A percentile compares a stretch with the other conserved stretches of the same genome.
These are phyloP conservation scores for Skeletonema tropicum DNA, from an alignment of 108 stramenopile species.

Conservation along the genomic window DNA sequence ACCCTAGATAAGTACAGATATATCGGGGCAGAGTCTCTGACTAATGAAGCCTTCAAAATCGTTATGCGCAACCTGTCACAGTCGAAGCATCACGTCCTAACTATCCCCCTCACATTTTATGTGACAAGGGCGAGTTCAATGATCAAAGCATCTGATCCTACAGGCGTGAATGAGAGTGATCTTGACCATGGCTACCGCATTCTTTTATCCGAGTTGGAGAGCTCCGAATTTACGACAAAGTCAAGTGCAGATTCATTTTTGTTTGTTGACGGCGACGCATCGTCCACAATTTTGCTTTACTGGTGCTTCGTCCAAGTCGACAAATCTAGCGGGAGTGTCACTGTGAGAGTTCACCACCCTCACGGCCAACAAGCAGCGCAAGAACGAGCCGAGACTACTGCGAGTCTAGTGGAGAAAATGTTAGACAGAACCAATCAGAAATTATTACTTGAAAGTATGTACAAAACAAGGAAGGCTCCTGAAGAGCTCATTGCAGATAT, in stretches of 20 bases:
- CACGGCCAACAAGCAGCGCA: slow-evolving; percentile 53
- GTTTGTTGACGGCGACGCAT: slow-evolving; percentile 17
- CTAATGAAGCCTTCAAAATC: slow-evolving; percentile 47
- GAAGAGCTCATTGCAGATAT: slow-evolving; percentile 44
- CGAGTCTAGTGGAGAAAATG: slow-evolving; percentile 16
- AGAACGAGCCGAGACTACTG: slow-evolving; percentile 30
- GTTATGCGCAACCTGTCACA: slow-evolving; percentile 61
- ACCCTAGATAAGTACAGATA: slow-evolving; percentile 64
- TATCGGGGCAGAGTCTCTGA: slow-evolving; percentile 28
- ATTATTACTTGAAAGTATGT: slow-evolving; percentile 68
- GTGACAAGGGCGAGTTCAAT: slow-evolving; percentile 55
- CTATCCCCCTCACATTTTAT: slow-evolving; percentile 67
- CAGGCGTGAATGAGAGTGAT: slow-evolving; percentile 57
- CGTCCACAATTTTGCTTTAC: slow-evolving; percentile 37
- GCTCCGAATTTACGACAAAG: slow-evolving; percentile 19
- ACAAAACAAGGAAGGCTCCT: slow-evolving; percentile 59
- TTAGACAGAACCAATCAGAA: slow-evolving; percentile 73
- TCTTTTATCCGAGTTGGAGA: slow-evolving; percentile 31
- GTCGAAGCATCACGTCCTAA: slow-evolving; percentile 53
- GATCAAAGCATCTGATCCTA: slow-evolving; percentile 59
- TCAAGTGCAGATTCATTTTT: slow-evolving; percentile 32
- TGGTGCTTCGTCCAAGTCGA: slow-evolving; percentile 70
- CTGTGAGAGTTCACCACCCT: slow-evolving; percentile 69
- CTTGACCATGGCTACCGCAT: slow-evolving; percentile 57
- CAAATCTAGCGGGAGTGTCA: slow-evolving; percentile 41